Base-by-base conservation (phyloP, 495 filamentous ascomycete species). In the Penicillium robsamsonii region DNA sequence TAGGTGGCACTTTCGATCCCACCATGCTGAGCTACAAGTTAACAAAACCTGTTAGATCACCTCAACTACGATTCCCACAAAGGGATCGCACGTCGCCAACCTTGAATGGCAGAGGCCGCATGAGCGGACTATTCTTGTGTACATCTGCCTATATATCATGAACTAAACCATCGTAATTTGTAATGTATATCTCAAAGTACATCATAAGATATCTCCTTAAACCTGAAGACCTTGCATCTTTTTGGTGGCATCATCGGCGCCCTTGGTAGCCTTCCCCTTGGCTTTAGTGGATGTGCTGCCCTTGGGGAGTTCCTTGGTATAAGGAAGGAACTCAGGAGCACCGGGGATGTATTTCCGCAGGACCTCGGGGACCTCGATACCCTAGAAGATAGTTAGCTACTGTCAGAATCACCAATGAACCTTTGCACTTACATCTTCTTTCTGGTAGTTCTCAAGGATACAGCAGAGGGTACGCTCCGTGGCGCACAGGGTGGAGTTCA, bases 391-490 rank as follows among this genome's bases (percentile, higher is more conserved):
- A 43, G 61, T 53, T 45, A 57, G 44, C 9, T 24, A 48, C 10
- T 40, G 31, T 43, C 6, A 18, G 7, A 27, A 20, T 15, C n/a
- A 11, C 38, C 20, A 10, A 56, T 42, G 22, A 4, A 17, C 15
- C 1, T 18, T 18, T 4, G 35, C 22, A 76, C 79, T 70, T 69
- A 89, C 88, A 61, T 93, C 85, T 62, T 94, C 86, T 3, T 84
- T 91, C 76, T 98, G 94, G 72, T 90, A 97, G 76, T 97, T 98
- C 75, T 98, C 95, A 43, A 98, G 82, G 20, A 97, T 76, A 65
- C 93, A 96, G 79, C 94, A 98, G 25, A 97, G 80, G 20, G 95
- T 90, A 60, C 94, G 83, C 72, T 96, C 94, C 0, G 94, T 97
- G 3, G 94, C 94, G 69, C 89, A 93, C 13, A 98, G 77, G 4